Conservation (phyloP, 768 basidiomycete genomes). For the Tephrocybe sp. region DNA sequence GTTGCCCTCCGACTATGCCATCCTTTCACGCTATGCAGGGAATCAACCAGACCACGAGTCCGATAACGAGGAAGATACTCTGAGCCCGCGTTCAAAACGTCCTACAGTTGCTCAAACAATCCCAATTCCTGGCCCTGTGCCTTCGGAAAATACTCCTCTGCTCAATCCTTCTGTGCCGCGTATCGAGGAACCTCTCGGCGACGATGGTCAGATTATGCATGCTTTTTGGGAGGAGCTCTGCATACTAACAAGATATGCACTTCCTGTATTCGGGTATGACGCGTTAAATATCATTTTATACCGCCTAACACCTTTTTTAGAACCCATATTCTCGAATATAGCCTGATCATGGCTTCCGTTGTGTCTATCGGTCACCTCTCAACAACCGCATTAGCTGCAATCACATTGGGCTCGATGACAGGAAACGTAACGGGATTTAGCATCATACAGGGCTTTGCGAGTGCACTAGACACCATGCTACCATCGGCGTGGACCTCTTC, state of each 20-base stretch:
- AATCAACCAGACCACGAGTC: slow-evolving; percentile 20
- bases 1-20: slow-evolving; percentile 64
- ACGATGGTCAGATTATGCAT: slow-evolving; percentile 23
- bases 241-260: slow-evolving; percentile 60
- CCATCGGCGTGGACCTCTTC: slow-evolving; percentile 94
- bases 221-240: slow-evolving; percentile 59
- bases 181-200: slow-evolving; percentile 49
- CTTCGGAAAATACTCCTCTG: slow-evolving; percentile 59
- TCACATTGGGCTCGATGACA: slow-evolving; percentile 76
- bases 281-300: background rate
- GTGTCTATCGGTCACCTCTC: slow-evolving; percentile 90
- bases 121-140: slow-evolving; percentile 12
- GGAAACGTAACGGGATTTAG: slow-evolving; percentile 74
- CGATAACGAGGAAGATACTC: background rate
- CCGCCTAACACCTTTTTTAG: slow-evolving; percentile 32
- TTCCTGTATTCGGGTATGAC: slow-evolving; percentile 71
- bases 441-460: slow-evolving; percentile 79
- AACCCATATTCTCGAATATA: slow-evolving; percentile 83
- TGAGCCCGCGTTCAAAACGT: slow-evolving; percentile 12
- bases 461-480: slow-evolving; percentile 91
- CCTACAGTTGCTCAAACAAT: slow-evolving; percentile 12
- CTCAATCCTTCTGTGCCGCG: slow-evolving; percentile 54
- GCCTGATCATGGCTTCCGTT: slow-evolving; percentile 80
- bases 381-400: slow-evolving; percentile 85
- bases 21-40: slow-evolving; percentile 54